phyloP scores from a whole-genome alignment of 257 asterid species.

The Nicotiana obtusifolia region DNA sequence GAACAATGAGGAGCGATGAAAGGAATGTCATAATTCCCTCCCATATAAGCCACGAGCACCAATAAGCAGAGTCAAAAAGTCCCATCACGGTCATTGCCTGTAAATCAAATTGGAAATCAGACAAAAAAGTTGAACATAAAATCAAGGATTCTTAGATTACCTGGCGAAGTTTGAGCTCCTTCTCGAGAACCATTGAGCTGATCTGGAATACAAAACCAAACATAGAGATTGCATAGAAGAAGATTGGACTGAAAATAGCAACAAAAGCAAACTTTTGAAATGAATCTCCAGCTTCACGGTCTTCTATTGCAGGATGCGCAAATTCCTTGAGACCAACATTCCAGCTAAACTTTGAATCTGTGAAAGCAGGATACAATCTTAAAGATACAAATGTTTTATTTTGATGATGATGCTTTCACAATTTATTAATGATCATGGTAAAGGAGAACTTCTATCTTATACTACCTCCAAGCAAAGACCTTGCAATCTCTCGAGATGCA shows the following conservation, averaged over 20 bases:
- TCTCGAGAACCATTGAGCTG: slow-evolving; percentile 32
- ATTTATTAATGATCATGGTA: background rate
- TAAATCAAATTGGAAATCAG: slow-evolving; percentile 5
- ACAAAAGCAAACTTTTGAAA: background rate
- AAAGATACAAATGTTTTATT: background rate
- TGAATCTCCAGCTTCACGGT: background rate
- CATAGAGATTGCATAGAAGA: slow-evolving; percentile 29
- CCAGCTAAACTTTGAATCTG: slow-evolving; percentile 33
- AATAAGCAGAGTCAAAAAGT: slow-evolving; percentile 37
- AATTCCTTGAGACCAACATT: slow-evolving; percentile 31
- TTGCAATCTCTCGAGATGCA: slow-evolving; percentile 34
- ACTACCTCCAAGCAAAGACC: slow-evolving; percentile 34
- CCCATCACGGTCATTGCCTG: slow-evolving; percentile 46
- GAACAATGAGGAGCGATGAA: slow-evolving; percentile 26
- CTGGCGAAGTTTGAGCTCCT: slow-evolving; percentile 50
- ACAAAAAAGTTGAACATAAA: background rate
- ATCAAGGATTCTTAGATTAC: slow-evolving; percentile 13
- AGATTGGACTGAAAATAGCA: slow-evolving; percentile 2
- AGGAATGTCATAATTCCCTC: slow-evolving; percentile 32
- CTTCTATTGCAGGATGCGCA: slow-evolving; percentile 22
- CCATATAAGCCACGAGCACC: slow-evolving; percentile 41
- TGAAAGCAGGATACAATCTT: background rate
- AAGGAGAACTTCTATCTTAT: background rate
- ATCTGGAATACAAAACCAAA: slow-evolving; percentile 33
- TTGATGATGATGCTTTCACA: background rate